A percentile compares a stretch with the other conserved stretches of the same genome.
phyloP scores from a whole-genome alignment of 192 early-diverging fungal genomes.

The Rhizophagus prolifer region DNA sequence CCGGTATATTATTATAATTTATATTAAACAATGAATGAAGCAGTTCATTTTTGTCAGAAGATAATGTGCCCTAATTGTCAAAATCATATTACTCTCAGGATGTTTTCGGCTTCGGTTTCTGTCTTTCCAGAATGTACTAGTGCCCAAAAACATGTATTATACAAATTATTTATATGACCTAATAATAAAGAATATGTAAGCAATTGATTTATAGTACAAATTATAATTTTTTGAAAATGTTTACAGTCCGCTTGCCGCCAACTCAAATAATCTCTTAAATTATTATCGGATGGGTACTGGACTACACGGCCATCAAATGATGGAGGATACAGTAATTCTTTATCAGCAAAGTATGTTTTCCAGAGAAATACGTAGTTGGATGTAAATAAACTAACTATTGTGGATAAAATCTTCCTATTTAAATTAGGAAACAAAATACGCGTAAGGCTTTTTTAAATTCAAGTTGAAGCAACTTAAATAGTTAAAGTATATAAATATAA shows the following conservation, averaged over 20 bases:
- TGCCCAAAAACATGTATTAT: conserved; percentile 95
- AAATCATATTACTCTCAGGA: conserved; percentile 57
- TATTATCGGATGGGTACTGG: conserved; percentile 77
- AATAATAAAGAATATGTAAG: neutral
- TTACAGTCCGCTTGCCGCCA: conserved; percentile 94
- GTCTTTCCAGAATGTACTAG: conserved; percentile 75
- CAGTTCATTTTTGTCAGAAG: conserved; percentile 89
- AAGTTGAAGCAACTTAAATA: too few relatives aligned
- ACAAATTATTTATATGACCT: conserved; percentile 88
- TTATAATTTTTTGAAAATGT: neutral
- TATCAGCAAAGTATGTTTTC: conserved; percentile 68
- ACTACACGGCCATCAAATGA: conserved; percentile 92
- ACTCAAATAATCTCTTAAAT: conserved; percentile 86
- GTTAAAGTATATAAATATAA: neutral
- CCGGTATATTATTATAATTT: conserved; percentile 85
- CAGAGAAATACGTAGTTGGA: conserved; percentile 84
- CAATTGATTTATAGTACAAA: neutral
- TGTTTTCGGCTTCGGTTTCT: conserved; percentile 72
- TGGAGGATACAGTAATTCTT: conserved; percentile 71
- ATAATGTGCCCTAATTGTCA: conserved; percentile 77
- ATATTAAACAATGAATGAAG: conserved; percentile 79
- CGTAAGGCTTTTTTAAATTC: neutral
- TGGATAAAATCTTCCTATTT: conserved; percentile 75
- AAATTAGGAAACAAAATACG: neutral
- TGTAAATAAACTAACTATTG: conserved; percentile 83